These are phyloP conservation scores for Tulasnella sp. DNA, from an alignment of 768 basidiomycete species.

Conservation along the genomic window DNA sequence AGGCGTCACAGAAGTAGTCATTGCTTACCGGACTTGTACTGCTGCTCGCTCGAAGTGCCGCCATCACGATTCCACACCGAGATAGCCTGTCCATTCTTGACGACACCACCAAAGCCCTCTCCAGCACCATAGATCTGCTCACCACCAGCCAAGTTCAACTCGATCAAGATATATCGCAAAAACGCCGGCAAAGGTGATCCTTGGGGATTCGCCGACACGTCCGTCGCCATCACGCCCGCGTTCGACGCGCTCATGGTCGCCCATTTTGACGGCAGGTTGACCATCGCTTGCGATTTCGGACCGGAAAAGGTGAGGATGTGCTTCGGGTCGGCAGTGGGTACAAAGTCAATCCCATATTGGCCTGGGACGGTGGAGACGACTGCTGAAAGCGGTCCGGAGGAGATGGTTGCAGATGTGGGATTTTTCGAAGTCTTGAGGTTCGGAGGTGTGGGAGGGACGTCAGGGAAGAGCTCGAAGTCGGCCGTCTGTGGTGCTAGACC, in stretches of 20 bases:
- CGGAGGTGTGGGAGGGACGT: constrained; percentile 39
- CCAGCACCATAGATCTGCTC: constrained; percentile 66
- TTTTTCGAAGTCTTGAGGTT: constrained; percentile 30
- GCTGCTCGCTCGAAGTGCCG: constrained; percentile 38
- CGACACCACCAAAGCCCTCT: constrained; percentile 62
- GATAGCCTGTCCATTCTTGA: constrained; percentile 47
- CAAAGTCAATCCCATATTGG: constrained; percentile 10
- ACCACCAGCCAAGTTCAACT: constrained; percentile 54
- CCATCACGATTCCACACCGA: constrained; percentile 34
- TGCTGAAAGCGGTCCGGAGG: constrained; percentile 48
- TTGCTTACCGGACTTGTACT: constrained; percentile 24
- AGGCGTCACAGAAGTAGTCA: background rate
- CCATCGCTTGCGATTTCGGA: constrained; percentile 21
- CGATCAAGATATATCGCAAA: constrained; percentile 27
- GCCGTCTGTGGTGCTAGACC: background rate
- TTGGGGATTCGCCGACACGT: constrained; percentile 40
- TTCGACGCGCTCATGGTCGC: constrained; percentile 30
- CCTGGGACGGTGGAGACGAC: constrained; percentile 26
- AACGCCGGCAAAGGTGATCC: constrained; percentile 34
- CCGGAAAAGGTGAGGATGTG: constrained; percentile 16
- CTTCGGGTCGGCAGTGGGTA: constrained; percentile 5
- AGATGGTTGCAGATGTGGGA: constrained; percentile 41
- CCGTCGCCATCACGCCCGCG: constrained; percentile 43
- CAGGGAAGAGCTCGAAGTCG: constrained; percentile 39
- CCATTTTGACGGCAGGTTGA: constrained; percentile 24